Conservation (phyloP, 345 rosid species). For the Boechera stricta region DNA sequence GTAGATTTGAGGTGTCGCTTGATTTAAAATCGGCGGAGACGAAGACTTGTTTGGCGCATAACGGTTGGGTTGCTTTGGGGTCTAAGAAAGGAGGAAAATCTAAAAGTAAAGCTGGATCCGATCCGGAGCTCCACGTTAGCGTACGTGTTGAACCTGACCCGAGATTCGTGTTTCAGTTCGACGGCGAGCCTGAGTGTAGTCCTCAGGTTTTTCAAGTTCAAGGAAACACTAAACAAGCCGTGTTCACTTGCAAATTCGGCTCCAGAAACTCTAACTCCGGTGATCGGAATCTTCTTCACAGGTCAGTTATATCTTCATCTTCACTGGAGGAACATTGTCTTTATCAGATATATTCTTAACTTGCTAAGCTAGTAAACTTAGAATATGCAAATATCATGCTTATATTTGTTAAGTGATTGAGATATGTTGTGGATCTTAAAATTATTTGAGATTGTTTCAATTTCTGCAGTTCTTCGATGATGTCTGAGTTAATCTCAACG, state of each 20-base stretch:
- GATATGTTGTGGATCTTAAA: neutral
- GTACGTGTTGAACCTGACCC: slow-evolving; percentile 86
- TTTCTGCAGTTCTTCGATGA: slow-evolving; percentile 63
- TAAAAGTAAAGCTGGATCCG: slow-evolving; percentile 45
- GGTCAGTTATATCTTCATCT: slow-evolving; percentile 49
- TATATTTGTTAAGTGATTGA: neutral
- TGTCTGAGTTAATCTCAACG: slow-evolving; percentile 43
- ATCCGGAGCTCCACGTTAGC: slow-evolving; percentile 55
- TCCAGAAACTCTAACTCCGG: slow-evolving; percentile 54
- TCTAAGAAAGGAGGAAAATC: slow-evolving; percentile 35
- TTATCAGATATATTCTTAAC: slow-evolving; percentile 36
- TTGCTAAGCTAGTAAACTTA: slow-evolving; percentile 16
- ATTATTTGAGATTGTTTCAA: neutral
- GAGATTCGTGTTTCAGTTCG: slow-evolving; percentile 86
- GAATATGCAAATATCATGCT: neutral
- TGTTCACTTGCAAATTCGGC: slow-evolving; percentile 94
- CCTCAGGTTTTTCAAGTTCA: slow-evolving; percentile 97
- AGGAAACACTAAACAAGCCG: slow-evolving; percentile 83
- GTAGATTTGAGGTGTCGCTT: slow-evolving; percentile 57
- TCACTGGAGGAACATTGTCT: slow-evolving; percentile 36
- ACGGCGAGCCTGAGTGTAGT: slow-evolving; percentile 91
- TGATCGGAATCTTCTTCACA: slow-evolving; percentile 65
- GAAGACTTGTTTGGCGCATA: slow-evolving; percentile 60
- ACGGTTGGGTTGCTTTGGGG: slow-evolving; percentile 71
- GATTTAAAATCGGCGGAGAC: slow-evolving; percentile 68